Conservation (phyloP, 441 rosid species). For the Brassica hybrid region DNA sequence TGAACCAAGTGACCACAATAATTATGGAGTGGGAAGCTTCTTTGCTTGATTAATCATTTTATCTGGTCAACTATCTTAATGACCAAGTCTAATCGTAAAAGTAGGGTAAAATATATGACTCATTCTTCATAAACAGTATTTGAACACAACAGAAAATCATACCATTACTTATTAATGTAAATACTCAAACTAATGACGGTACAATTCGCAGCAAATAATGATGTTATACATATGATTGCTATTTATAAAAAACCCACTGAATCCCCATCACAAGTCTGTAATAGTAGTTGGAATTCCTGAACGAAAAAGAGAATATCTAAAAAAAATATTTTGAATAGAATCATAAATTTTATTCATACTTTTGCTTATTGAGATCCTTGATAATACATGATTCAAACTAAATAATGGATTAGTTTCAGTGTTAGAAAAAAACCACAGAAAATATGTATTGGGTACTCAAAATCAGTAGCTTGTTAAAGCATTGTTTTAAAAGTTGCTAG, state of each 20-base stretch:
- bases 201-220: background rate
- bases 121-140: background rate
- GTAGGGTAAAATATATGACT: background rate
- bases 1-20: background rate
- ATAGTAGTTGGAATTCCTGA: background rate
- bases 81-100: background rate
- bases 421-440: background rate
- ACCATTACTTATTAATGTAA: too few species aligned
- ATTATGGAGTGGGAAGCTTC: background rate
- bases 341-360: background rate
- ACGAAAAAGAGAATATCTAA: background rate
- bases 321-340: too few species aligned
- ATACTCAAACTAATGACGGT: background rate
- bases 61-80: background rate
- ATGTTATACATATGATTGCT: background rate
- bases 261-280: background rate
- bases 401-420: background rate
- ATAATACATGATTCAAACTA: background rate
- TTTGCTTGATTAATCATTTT: background rate
- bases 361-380: background rate
- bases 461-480: background rate
- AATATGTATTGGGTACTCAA: background rate
- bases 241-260: background rate
- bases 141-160: background rate
- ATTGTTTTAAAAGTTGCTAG: background rate